These are phyloP conservation scores for Aristolochia fimbriata DNA, from an alignment of 164 flowering plant genomes.

Conservation along the genomic window DNA sequence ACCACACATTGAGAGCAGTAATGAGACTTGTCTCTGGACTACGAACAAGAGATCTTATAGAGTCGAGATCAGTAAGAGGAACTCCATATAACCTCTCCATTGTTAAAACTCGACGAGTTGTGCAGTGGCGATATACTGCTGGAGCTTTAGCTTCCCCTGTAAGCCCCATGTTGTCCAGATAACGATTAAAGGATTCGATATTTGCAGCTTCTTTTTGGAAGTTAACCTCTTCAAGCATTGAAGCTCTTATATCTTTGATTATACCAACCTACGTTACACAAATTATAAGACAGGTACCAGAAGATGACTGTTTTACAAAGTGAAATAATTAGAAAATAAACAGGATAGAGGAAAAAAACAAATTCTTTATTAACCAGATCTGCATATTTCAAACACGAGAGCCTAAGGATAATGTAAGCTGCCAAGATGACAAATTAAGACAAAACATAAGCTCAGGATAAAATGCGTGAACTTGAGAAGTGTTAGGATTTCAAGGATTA, in stretches of 20 bases:
- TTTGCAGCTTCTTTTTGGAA: conserved; percentile 82
- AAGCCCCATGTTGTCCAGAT: conserved; percentile 81
- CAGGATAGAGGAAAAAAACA: not conserved
- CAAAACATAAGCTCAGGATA: too few relatives aligned
- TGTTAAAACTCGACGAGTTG: conserved; percentile 62
- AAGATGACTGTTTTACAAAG: not conserved
- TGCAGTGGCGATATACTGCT: conserved; percentile 64
- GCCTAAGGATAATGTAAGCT: too few relatives aligned
- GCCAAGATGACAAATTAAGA: too few relatives aligned
- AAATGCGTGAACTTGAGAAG: too few relatives aligned
- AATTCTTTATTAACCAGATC: too few relatives aligned
- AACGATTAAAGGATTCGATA: conserved; percentile 71
- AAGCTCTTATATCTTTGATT: conserved; percentile 77
- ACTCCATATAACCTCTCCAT: conserved; percentile 98
- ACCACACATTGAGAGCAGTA: conserved; percentile 96
- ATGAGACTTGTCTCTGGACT: conserved; percentile 85
- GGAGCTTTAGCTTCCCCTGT: conserved; percentile 89
- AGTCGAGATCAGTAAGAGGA: conserved; percentile 88
- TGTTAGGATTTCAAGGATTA: too few relatives aligned
- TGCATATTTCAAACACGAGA: too few relatives aligned
- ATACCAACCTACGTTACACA: conserved; percentile 83
- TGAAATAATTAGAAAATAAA: too few relatives aligned
- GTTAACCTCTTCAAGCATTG: conserved; percentile 99
- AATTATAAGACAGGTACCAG: conserved; percentile 8
- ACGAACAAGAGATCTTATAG: conserved; percentile 76